These are phyloP conservation scores for Lachnellula hyalina DNA, from an alignment of 2,329 filamentous ascomycete genomes.

Conservation along the genomic window DNA sequence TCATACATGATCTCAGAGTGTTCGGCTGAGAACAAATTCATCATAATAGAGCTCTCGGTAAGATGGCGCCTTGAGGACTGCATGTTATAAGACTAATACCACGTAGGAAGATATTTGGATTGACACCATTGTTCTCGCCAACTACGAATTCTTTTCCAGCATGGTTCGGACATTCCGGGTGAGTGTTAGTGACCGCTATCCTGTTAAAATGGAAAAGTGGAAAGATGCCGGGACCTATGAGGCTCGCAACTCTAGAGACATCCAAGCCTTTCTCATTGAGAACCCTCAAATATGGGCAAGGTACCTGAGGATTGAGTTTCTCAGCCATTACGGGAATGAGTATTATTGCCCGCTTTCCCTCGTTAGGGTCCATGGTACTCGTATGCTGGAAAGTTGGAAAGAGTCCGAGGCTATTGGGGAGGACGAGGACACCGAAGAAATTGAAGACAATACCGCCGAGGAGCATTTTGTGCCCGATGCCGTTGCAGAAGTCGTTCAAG, in stretches of 20 bases:
- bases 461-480: conserved; percentile 32
- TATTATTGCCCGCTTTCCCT: conserved; percentile 94
- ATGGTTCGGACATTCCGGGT: conserved; percentile 89
- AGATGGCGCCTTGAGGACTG: conserved; percentile 49
- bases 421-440: conserved; percentile 41
- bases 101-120: conserved; percentile 59
- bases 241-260: conserved; percentile 84
- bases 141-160: conserved; percentile 98
- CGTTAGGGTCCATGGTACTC: conserved; percentile 84
- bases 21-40: conserved; percentile 78
- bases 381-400: conserved; percentile 90
- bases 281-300: conserved; percentile 95
- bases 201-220: conserved; percentile 89
- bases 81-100: conserved; percentile 10
- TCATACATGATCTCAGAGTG: conserved; percentile 97
- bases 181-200: conserved; percentile 91
- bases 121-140: conserved; percentile 94
- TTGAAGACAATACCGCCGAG: conserved; percentile 13
- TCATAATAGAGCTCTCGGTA: conserved; percentile 82
- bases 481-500: conserved; percentile 27
- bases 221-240: conserved; percentile 82
- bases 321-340: conserved; percentile 92
- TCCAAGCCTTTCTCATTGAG: conserved; percentile 90
- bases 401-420: conserved; percentile 71
- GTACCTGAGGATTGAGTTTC: conserved; percentile 85